Base-by-base conservation (phyloP, 2,329 filamentous ascomycete genomes). In the Sphaceloma murrayae region DNA sequence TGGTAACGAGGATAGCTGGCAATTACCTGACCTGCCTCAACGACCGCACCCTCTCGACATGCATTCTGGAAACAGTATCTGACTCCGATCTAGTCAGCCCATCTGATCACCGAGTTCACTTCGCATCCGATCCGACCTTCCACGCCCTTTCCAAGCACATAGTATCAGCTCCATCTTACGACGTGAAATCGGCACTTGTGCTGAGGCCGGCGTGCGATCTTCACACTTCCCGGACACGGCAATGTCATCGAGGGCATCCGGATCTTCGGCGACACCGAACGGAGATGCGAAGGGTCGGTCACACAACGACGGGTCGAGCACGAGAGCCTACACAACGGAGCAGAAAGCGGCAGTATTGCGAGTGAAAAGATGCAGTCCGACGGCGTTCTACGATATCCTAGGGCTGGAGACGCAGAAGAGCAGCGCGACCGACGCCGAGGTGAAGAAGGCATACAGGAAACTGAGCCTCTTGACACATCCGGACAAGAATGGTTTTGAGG, bases 401-500 rank as follows among this genome's bases (percentile, higher is more conserved):
- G 80, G 79, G 16, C 66, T 95, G 38, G 75, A 81, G 54, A 70
- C 71, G 51, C 69, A 80, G 29, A 73, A 74, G 54, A 67, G 72
- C 46, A 75, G 78, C 14, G 81, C 77, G 56, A 78, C 78, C 38
- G 89, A 96, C 54, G 65, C 72, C 50, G 89, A 96, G 58, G 87
- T 98, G 61, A 98, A 96, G 65, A 96, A 96, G 70, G 89, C 91
- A 5, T 98, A 98, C 67, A 78, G 89, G 58, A 96, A 94, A 67
- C 74, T 93, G 61, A 91, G 84, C 60, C 69, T 98, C 57, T 73
- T 96, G 58, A 98, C 91, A 48, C 91, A 98, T 70, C 91, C 91
- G 51, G 91, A 98, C 71, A 98, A 98, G 72, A 98, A 98, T 72
- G 88, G 88, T 40, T 88, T 95, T 62, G 81, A 89, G 27, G 79